Evolutionary conservation across 129 eudicot genomes (phyloP).

Genomic region (Chrysanthemum makinoi): DNA sequence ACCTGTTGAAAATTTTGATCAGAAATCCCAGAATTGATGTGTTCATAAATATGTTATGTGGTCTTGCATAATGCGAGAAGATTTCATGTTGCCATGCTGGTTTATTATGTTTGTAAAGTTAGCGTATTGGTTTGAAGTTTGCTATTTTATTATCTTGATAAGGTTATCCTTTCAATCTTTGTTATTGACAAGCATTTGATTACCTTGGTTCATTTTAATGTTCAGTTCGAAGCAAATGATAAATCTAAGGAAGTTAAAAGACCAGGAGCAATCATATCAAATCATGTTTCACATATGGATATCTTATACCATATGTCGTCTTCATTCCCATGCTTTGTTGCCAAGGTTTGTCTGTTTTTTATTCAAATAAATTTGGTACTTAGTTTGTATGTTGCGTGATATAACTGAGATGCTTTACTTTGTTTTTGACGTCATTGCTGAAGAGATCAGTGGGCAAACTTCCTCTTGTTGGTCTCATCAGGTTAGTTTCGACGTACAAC

Average conservation of each 20-base stretch:
- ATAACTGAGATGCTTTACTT: constrained; percentile 35
- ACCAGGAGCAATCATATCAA: constrained; percentile 85
- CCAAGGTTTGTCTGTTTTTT: constrained; percentile 60
- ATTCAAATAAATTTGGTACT: not conserved
- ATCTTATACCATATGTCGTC: constrained; percentile 84
- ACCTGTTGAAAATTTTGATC: no score
- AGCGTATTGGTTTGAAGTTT: not conserved
- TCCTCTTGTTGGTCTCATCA: constrained; percentile 95
- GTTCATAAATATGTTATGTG: not conserved
- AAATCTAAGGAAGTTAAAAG: constrained; percentile 52
- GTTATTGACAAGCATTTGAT: constrained; percentile 5
- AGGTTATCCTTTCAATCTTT: not conserved
- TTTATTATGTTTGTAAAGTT: not conserved
- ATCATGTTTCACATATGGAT: constrained; percentile 90
- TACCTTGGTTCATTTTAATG: constrained; percentile 15
- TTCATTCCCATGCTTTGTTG: constrained; percentile 96
- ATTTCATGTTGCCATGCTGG: not conserved
- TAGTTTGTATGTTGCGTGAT: constrained; percentile 4
- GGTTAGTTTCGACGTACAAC: constrained; percentile 49
- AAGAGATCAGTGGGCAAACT: constrained; percentile 97
- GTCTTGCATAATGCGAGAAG: not conserved
- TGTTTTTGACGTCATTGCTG: constrained; percentile 43
- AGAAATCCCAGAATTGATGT: no score
- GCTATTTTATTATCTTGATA: not conserved
- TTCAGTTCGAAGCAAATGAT: constrained; percentile 36